phyloP scores from a whole-genome alignment of 2,329 filamentous ascomycete genomes.

The Bipolaris sorokiniana region DNA sequence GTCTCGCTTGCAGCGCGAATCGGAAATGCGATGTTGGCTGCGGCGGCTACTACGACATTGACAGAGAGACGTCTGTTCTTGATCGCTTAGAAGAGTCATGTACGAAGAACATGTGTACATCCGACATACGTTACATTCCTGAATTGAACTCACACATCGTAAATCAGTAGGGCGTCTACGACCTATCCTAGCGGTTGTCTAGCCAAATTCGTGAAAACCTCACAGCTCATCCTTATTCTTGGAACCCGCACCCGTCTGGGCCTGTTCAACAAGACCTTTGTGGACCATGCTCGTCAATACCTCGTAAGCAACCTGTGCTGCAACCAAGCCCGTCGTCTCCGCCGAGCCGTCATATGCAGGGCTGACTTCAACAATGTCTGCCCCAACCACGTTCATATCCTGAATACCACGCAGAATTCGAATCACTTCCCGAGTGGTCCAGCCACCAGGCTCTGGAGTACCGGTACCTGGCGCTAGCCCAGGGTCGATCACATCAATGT shows the following conservation, averaged over 20 bases:
- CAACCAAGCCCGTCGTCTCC: slow-evolving; percentile 82
- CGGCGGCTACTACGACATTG: no score
- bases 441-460: slow-evolving; percentile 88
- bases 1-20: neutral
- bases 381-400: slow-evolving; percentile 81
- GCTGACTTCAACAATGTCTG: slow-evolving; percentile 87
- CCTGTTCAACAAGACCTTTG: slow-evolving; percentile 55
- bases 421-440: slow-evolving; percentile 88
- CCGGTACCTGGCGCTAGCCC: slow-evolving; percentile 78
- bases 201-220: neutral
- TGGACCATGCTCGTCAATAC: slow-evolving; percentile 79
- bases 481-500: slow-evolving; percentile 83
- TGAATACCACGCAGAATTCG: slow-evolving; percentile 82
- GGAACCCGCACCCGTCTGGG: slow-evolving; percentile 28
- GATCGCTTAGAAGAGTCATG: no score
- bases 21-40: neutral
- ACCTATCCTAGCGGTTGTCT: neutral
- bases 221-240: slow-evolving; percentile 38
- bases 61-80: no score
- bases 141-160: neutral
- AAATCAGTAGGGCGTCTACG: neutral
- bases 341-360: slow-evolving; percentile 82
- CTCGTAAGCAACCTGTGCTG: slow-evolving; percentile 84
- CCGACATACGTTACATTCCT: neutral
- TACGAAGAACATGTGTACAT: neutral